A percentile compares a stretch with the other conserved stretches of the same genome.
These are phyloP conservation scores for Ehretia macrophylla DNA, from an alignment of 257 asterid species.

Conservation along the genomic window DNA sequence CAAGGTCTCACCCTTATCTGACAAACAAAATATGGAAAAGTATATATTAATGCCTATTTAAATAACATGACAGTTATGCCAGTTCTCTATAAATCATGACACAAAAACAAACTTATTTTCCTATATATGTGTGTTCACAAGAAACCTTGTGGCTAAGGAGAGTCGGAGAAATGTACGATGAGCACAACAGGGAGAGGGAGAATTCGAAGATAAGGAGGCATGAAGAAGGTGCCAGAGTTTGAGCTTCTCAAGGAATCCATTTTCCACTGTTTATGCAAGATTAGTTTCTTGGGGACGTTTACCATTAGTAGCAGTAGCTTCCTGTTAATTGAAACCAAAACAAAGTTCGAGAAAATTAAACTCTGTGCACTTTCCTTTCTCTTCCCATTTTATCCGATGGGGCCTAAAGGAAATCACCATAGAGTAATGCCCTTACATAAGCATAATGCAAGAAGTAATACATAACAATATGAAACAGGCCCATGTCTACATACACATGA, in stretches of 20 bases:
- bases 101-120: neutral
- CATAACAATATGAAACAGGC: neutral
- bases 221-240: too few species aligned
- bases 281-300: too few species aligned
- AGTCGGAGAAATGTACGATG: too few species aligned
- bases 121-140: too few species aligned
- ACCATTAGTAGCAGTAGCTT: too few species aligned
- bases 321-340: too few species aligned
- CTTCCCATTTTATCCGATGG: neutral
- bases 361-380: neutral
- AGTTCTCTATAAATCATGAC: too few species aligned
- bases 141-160: too few species aligned
- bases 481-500: neutral
- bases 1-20: slow-evolving; percentile 87
- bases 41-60: neutral
- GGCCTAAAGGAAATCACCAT: neutral
- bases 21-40: slow-evolving; percentile 7
- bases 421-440: slow-evolving; percentile 8
- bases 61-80: neutral
- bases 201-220: too few species aligned
- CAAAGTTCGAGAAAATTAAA: neutral
- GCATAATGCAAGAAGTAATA: slow-evolving; percentile 1
- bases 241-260: too few species aligned
- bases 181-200: too few species aligned
- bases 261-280: too few species aligned